Conservation (phyloP, 148 eudicot genomes). For the Rhododendron griersonianum region DNA sequence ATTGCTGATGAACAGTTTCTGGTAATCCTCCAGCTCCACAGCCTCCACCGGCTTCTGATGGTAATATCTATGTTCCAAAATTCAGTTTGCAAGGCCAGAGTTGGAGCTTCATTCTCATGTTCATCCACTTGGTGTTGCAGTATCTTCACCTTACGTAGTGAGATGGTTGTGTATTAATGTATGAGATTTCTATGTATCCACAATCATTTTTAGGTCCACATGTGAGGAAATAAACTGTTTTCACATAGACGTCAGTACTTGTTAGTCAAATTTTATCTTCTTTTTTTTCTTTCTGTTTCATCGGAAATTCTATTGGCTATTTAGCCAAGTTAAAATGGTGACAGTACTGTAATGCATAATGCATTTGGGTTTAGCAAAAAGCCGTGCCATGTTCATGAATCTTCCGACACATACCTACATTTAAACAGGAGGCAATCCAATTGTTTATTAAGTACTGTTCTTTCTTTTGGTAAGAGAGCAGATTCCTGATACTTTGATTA, state of each 20-base stretch:
- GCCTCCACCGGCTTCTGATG: background rate
- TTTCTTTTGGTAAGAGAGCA: too few relatives aligned
- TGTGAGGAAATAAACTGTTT: background rate
- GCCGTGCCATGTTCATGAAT: too few relatives aligned
- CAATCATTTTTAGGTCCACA: background rate
- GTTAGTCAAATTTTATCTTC: background rate
- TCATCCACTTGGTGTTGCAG: conserved; percentile 30
- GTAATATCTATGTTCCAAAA: background rate
- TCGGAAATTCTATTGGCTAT: background rate
- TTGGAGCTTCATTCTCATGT: conserved; percentile 25
- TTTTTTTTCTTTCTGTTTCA: too few relatives aligned
- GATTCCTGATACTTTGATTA: background rate
- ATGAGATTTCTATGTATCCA: background rate
- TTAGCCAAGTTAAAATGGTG: too few relatives aligned
- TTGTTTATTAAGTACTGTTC: background rate
- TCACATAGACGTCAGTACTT: background rate
- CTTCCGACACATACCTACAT: too few relatives aligned
- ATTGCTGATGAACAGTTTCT: conserved; percentile 6
- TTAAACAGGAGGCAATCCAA: background rate
- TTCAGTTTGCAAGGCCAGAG: conserved; percentile 23
- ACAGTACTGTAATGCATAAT: too few relatives aligned
- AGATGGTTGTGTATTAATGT: background rate
- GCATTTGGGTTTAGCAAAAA: too few relatives aligned
- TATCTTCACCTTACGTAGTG: conserved; percentile 10
- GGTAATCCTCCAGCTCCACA: background rate